phyloP scores from a whole-genome alignment of 495 filamentous ascomycete genomes.

The Xylaria acuta region DNA sequence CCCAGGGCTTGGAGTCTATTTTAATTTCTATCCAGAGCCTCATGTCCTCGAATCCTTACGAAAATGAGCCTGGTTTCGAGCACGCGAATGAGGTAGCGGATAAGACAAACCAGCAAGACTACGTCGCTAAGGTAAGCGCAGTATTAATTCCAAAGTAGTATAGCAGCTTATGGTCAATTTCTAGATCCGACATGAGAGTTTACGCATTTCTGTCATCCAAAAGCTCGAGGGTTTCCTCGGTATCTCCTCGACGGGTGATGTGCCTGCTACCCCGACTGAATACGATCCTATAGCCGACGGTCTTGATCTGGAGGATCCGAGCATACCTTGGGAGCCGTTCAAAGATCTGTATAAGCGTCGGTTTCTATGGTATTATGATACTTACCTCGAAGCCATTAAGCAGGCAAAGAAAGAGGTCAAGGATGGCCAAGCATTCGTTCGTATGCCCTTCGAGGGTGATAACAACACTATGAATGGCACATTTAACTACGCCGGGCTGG shows the following conservation, averaged over 20 bases:
- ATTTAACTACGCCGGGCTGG: slow-evolving; percentile 82
- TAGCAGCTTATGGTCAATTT: slow-evolving; percentile 8
- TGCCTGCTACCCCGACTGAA: slow-evolving; percentile 45
- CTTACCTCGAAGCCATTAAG: slow-evolving; percentile 75
- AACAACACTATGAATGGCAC: slow-evolving; percentile 86
- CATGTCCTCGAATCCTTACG: slow-evolving; percentile 92
- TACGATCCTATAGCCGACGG: slow-evolving; percentile 55
- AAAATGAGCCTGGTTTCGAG: slow-evolving; percentile 95
- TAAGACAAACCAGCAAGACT: slow-evolving; percentile 77
- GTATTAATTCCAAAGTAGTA: neutral
- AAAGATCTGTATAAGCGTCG: slow-evolving; percentile 88
- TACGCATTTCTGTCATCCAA: slow-evolving; percentile 85
- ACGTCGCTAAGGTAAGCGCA: slow-evolving; percentile 78
- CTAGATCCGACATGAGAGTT: slow-evolving; percentile 89
- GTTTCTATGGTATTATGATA: slow-evolving; percentile 95
- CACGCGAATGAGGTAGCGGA: slow-evolving; percentile 69
- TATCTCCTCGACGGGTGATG: slow-evolving; percentile 54
- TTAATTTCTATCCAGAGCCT: slow-evolving; percentile 95
- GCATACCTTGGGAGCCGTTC: slow-evolving; percentile 75
- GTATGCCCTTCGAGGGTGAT: slow-evolving; percentile 83
- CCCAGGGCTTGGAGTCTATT: slow-evolving; percentile 93
- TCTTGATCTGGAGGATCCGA: slow-evolving; percentile 53
- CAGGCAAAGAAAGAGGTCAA: slow-evolving; percentile 64
- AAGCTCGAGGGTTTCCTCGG: slow-evolving; percentile 81
- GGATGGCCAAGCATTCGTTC: slow-evolving; percentile 66